Evolutionary conservation across 2,329 filamentous ascomycete species (phyloP).

Genomic region (Fusarium cyanostomum): DNA sequence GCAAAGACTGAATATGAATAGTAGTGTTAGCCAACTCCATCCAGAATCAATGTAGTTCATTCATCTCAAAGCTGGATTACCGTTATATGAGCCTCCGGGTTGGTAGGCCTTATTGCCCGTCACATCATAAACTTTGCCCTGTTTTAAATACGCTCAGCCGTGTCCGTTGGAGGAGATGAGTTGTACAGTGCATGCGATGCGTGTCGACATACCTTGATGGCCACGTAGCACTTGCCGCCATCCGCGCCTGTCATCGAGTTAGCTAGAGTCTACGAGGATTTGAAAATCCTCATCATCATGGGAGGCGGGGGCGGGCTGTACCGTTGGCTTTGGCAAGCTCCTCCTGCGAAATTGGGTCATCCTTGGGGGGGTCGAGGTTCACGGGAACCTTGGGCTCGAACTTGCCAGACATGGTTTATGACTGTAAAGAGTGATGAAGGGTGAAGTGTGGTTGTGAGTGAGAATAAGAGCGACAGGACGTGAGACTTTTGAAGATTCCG

Average conservation of each 20-base stretch:
- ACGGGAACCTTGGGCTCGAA: slow-evolving; percentile 84
- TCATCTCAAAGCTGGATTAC: slow-evolving; percentile 57
- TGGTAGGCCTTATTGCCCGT: slow-evolving; percentile 88
- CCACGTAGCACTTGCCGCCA: slow-evolving; percentile 72
- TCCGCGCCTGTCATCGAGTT: slow-evolving; percentile 63
- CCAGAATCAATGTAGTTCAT: neutral
- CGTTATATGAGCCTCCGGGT: slow-evolving; percentile 83
- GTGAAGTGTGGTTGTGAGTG: neutral
- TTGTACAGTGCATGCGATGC: slow-evolving; percentile 4
- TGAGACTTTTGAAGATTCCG: slow-evolving; percentile 27
- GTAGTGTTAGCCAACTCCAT: slow-evolving; percentile 12
- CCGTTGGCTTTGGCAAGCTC: slow-evolving; percentile 85
- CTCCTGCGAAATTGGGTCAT: slow-evolving; percentile 83
- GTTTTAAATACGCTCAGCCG: slow-evolving; percentile 19
- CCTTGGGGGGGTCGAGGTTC: slow-evolving; percentile 82
- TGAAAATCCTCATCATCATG: neutral
- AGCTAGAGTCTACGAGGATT: slow-evolving; percentile 22
- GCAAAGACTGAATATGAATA: slow-evolving; percentile 80
- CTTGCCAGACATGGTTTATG: slow-evolving; percentile 63
- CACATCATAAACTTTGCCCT: slow-evolving; percentile 96
- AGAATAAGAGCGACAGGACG: neutral
- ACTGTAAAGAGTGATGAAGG: neutral
- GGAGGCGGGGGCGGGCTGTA: slow-evolving; percentile 55
- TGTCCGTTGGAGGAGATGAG: slow-evolving; percentile 3
- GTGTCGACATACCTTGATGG: slow-evolving; percentile 67